Evolutionary conservation across 2,329 filamentous ascomycete species (phyloP), one percentile per base, ranked within the genome.

Genomic region (Aspergillus sojae): DNA sequence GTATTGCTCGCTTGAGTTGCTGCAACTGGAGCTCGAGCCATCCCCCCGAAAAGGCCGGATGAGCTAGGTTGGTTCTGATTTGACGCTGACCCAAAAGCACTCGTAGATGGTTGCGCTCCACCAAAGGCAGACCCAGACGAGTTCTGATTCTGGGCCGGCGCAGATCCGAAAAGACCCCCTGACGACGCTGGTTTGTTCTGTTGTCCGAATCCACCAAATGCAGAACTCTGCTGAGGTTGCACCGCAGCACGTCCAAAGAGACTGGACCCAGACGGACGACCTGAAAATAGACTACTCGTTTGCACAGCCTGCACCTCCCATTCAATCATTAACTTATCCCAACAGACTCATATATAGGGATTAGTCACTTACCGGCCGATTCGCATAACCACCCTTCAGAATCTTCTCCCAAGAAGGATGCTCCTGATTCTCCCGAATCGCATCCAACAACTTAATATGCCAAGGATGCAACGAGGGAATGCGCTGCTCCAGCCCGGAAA

Each of bases 401-500:
- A 68, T 68, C 3, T 61, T 64, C 19, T 69, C 54, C 58, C 66
- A 69, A n/a, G 63, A 61, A 32, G 61, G 64, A 12, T 62, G 53
- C 11, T 58, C 67, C 63, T 70, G 45, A 48, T 52, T 62, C n/a
- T 58, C 58, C 11, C 52, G n/a, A 3, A 14, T 21, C 1, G 55
- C 26, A 12, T 71, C 78, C 7, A 88, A 75, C 62, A 52, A 52
- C 48, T 82, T 82, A 67, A 90, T 79, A 57, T 79, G 82, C 88
- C 88, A 90, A 0, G 85, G 81, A 1, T 79, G 72, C 41, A 90
- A 80, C 4, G 74, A 76, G 0, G 88, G 88, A 1, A 87, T 83
- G 14, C 76, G 75, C 62, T 89, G 85, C 28, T 84, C 81, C 2
- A 89, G 77, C 1, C 84, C 83, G 1, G 84, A 81, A 59, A 86